These are phyloP conservation scores for Exophiala sideris DNA, from an alignment of 2,329 filamentous ascomycete genomes.

Conservation along the genomic window DNA sequence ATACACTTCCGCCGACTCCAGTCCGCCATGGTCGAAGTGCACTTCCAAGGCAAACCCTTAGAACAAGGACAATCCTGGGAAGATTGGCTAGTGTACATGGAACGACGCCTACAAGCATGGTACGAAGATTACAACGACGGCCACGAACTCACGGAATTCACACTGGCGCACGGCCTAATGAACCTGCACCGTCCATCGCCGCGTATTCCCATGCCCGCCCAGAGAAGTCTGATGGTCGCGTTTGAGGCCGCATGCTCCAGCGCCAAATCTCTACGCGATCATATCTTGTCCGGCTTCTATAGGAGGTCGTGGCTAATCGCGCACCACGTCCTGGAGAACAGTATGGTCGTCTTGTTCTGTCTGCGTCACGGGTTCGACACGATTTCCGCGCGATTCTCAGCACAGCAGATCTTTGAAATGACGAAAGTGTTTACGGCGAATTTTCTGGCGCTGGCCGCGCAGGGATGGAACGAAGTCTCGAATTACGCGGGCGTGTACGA, in stretches of 20 bases:
- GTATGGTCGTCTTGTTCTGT: conserved; percentile 33
- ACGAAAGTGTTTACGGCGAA: conserved; percentile 35
- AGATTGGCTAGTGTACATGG: conserved; percentile 30
- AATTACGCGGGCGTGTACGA: conserved; percentile 32
- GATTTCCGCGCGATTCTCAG: conserved; percentile 30
- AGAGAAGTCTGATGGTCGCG: conserved; percentile 29
- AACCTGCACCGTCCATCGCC: conserved; percentile 31
- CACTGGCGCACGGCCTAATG: conserved; percentile 27
- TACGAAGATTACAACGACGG: conserved; percentile 30
- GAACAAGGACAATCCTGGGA: conserved; percentile 29
- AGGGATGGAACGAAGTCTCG: conserved; percentile 34
- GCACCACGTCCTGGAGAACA: conserved; percentile 30
- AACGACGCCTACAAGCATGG: conserved; percentile 27
- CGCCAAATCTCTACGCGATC: conserved; percentile 28
- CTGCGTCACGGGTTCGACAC: conserved; percentile 33
- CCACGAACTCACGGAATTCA: conserved; percentile 29
- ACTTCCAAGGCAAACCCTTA: conserved; percentile 30
- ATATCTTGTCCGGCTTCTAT: conserved; percentile 30
- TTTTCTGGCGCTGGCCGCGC: conserved; percentile 32
- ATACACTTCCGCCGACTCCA: conserved; percentile 29
- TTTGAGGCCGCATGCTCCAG: conserved; percentile 29
- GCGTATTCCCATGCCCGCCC: conserved; percentile 26
- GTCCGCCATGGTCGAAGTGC: conserved; percentile 31
- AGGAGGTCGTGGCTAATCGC: conserved; percentile 30
- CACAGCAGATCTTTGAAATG: conserved; percentile 34